A percentile compares a stretch with the other conserved stretches of the same genome.
Conservation (phyloP, 345 rosid genomes). For the Clarkia xantiana region DNA sequence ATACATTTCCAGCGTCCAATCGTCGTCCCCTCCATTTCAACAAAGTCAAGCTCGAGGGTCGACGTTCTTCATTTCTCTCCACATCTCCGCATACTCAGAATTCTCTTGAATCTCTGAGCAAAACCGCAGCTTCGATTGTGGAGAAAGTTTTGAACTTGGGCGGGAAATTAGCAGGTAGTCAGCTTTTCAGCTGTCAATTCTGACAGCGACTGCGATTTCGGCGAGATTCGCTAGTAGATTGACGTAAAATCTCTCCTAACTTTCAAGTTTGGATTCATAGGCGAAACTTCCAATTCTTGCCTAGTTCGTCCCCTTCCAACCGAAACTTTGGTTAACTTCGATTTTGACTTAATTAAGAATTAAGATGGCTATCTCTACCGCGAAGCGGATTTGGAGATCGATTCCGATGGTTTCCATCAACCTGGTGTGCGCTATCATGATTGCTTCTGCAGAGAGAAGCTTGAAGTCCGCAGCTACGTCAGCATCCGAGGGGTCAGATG, state of each 20-base stretch:
- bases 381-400: slow-evolving; percentile 5
- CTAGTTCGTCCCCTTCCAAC: no score
- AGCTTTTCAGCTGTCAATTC: no score
- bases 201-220: no score
- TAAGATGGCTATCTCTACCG: slow-evolving; percentile 7
- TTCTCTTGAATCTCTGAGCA: neutral
- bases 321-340: no score
- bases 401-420: slow-evolving; percentile 7
- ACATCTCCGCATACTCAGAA: neutral
- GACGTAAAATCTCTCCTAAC: no score
- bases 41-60: neutral
- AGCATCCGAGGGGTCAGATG: neutral
- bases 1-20: neutral
- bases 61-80: slow-evolving; percentile 1
- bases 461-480: slow-evolving; percentile 3
- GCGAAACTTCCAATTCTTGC: no score
- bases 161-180: no score
- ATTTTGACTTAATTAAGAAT: no score
- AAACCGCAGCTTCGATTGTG: no score
- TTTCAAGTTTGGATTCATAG: no score
- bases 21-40: neutral
- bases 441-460: slow-evolving; percentile 18
- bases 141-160: no score
- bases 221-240: no score
- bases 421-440: slow-evolving; percentile 5